phyloP scores from a whole-genome alignment of 768 basidiomycete genomes.

The Lactifluus hygrophoroides region DNA sequence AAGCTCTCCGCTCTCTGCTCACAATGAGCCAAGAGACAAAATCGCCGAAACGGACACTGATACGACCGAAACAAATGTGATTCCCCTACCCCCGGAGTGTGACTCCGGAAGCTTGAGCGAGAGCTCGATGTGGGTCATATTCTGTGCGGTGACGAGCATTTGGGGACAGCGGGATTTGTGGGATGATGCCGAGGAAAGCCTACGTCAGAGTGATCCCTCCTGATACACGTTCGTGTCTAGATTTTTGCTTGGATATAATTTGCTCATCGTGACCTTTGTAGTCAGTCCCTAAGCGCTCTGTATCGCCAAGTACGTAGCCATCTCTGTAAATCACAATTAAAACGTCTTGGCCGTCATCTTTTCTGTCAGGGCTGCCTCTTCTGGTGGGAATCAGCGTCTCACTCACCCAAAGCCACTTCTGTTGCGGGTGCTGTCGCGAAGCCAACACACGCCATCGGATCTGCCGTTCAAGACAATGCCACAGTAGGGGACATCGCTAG shows the following conservation, averaged over 20 bases:
- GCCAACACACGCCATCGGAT: no score
- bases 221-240: background rate
- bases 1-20: background rate
- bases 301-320: background rate
- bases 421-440: no score
- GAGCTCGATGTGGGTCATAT: constrained; percentile 65
- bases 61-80: background rate
- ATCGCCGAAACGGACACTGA: background rate
- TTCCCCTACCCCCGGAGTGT: no score
- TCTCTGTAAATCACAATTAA: background rate
- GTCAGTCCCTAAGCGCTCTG: background rate
- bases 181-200: constrained; percentile 51
- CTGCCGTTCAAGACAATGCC: no score
- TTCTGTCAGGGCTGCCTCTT: no score
- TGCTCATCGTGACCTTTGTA: background rate
- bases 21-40: background rate
- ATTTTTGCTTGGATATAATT: background rate
- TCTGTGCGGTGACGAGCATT: constrained; percentile 51
- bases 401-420: no score
- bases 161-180: constrained; percentile 82
- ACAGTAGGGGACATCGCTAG: no score
- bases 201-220: background rate
- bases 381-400: no score
- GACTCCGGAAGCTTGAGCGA: constrained; percentile 28
- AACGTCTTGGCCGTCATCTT: background rate